phyloP scores from a whole-genome alignment of 768 basidiomycete genomes.

The Lactarius deliciosus region DNA sequence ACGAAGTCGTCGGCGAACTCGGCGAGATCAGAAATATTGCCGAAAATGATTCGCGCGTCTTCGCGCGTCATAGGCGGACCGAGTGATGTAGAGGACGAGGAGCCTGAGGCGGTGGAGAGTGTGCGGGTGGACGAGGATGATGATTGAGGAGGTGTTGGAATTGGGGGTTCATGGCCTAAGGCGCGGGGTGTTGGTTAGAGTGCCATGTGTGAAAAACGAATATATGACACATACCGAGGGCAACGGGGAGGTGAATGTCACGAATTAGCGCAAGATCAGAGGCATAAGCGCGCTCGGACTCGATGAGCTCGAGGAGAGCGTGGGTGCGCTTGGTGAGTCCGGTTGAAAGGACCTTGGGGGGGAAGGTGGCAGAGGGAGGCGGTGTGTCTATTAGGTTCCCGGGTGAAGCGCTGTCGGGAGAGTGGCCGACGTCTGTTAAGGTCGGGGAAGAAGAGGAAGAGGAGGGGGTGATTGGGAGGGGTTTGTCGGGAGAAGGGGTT shows the following conservation, averaged over 20 bases:
- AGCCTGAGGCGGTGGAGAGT: slow-evolving; percentile 51
- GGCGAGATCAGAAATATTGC: slow-evolving; percentile 75
- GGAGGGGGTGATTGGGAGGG: slow-evolving; percentile 36
- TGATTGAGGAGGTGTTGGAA: slow-evolving; percentile 38
- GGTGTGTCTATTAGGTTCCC: slow-evolving; percentile 23
- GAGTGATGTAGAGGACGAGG: slow-evolving; percentile 39
- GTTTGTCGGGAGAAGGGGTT: slow-evolving; percentile 36
- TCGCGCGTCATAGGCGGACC: slow-evolving; percentile 68
- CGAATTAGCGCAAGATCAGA: slow-evolving; percentile 79
- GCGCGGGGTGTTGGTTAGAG: slow-evolving; percentile 7
- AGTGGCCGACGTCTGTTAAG: slow-evolving; percentile 19
- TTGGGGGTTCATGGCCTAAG: slow-evolving; percentile 44
- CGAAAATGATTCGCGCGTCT: slow-evolving; percentile 71
- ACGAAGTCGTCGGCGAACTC: slow-evolving; percentile 66
- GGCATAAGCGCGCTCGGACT: slow-evolving; percentile 79
- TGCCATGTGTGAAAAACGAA: slow-evolving; percentile 2
- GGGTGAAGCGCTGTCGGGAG: slow-evolving; percentile 20
- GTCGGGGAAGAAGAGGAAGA: slow-evolving; percentile 29
- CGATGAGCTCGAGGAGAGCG: slow-evolving; percentile 73
- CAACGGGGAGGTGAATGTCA: slow-evolving; percentile 76
- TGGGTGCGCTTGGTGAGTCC: slow-evolving; percentile 67
- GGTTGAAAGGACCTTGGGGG: slow-evolving; percentile 22
- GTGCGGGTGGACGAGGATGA: slow-evolving; percentile 52
- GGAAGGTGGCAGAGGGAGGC: slow-evolving; percentile 23
- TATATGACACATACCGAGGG: slow-evolving; percentile 54